Evolutionary conservation across 352 stramenopile genomes (phyloP).

Genomic region (Pythium dissimile): DNA sequence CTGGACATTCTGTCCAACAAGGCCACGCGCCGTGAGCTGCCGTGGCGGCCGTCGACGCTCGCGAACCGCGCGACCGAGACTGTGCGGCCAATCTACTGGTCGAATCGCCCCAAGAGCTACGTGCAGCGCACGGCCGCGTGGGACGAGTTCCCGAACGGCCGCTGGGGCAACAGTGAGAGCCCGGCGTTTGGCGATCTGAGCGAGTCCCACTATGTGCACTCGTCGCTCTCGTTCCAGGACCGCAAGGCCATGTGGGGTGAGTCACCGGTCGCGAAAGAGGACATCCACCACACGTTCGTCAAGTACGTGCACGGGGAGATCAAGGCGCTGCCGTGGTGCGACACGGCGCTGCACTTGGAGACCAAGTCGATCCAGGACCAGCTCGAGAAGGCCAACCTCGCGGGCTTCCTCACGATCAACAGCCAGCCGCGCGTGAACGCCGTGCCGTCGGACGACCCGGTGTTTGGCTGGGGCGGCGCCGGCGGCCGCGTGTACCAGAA

Average conservation of each 20-base stretch:
- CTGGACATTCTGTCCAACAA: constrained; percentile 47
- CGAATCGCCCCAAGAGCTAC: constrained; percentile 97
- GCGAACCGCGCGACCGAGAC: constrained; percentile 85
- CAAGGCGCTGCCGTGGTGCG: constrained; percentile 96
- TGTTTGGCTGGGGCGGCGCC: constrained; percentile 96
- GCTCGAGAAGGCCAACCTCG: constrained; percentile 68
- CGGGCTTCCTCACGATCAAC: constrained; percentile 97
- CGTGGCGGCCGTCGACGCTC: constrained; percentile 91
- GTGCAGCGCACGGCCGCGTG: constrained; percentile 96
- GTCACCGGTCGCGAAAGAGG: constrained; percentile 77
- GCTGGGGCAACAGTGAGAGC: constrained; percentile 94
- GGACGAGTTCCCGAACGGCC: constrained; percentile 96
- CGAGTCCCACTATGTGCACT: constrained; percentile 93
- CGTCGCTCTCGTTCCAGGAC: constrained; percentile 50
- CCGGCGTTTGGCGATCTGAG: constrained; percentile 96
- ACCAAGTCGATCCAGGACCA: constrained; percentile 85
- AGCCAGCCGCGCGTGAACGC: constrained; percentile 92
- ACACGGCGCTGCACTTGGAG: constrained; percentile 94
- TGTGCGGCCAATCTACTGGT: constrained; percentile 98
- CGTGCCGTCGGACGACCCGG: constrained; percentile 83
- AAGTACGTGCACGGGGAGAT: constrained; percentile 96
- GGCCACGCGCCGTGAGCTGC: constrained; percentile 72
- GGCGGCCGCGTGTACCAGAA: constrained; percentile 98
- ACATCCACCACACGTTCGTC: constrained; percentile 96
- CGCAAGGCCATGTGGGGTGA: constrained; percentile 95